These are phyloP conservation scores for Elasticomyces elasticus DNA, from an alignment of 495 filamentous ascomycete genomes.

Conservation along the genomic window DNA sequence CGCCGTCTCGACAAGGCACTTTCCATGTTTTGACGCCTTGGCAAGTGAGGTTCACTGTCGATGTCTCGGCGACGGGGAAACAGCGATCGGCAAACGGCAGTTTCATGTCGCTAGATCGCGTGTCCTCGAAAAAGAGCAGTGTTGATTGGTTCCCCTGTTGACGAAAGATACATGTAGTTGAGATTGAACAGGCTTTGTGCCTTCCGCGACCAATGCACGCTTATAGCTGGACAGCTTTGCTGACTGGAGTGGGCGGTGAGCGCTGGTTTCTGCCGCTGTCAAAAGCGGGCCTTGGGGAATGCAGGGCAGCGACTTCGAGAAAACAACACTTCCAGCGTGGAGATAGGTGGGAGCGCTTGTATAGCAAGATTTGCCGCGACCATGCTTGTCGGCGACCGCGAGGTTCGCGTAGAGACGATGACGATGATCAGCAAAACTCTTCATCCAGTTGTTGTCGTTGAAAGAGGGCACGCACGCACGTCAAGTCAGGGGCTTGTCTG, in stretches of 20 bases:
- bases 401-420: no score
- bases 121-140: background rate
- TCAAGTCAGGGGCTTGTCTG: slow-evolving; percentile 11
- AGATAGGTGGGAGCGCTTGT: no score
- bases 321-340: no score
- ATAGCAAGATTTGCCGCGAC: no score
- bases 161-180: background rate
- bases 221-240: background rate
- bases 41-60: no score
- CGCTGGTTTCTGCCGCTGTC: background rate
- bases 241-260: background rate
- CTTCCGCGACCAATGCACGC: background rate
- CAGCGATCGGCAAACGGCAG: background rate
- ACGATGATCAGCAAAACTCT: no score
- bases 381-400: background rate
- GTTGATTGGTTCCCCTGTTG: background rate
- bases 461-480: slow-evolving; percentile 3
- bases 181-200: background rate
- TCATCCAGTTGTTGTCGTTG: no score
- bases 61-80: no score
- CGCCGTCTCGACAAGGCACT: no score
- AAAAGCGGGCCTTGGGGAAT: background rate
- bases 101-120: background rate
- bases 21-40: background rate
- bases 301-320: no score